Evolutionary conservation across 2,329 filamentous ascomycete genomes (phyloP), one percentile per base, ranked within the genome.

Genomic region (Nothomitra cinnamomea): DNA sequence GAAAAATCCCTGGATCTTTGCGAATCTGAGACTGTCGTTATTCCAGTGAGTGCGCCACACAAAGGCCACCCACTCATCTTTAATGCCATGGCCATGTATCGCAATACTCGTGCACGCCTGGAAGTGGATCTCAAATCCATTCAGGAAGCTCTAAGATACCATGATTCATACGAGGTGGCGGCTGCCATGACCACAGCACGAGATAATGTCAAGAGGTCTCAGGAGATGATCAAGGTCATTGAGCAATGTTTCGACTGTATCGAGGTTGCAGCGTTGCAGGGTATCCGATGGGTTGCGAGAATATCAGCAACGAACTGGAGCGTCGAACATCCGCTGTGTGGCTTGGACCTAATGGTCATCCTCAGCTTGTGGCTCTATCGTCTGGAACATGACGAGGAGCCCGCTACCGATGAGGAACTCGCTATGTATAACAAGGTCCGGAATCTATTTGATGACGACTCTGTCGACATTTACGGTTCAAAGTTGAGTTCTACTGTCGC

Each of bases 301-400:
- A 95, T 90, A 21, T 95, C 89, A 48, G 88, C 92, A 21, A 95
- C 92, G 48, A 96, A 96, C 70, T 98, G 92, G 92, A 96, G 90
- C 67, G 87, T 96, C 57, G 92, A 98, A 72, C 90, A 98, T 67
- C 89, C 92, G 52, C 81, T 98, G 55, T 95, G 89, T 64, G 90
- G 90, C 58, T 80, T 98, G 72, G 92, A 98, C 68, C 77, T 96
- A 60, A 95, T 98, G 80, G 92, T 96, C 67, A 92, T 95, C 61
- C 82, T 98, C 61, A 95, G 87, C 63, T 76, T 96, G 60, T 98
- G 92, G 92, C 83, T 98, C 62, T 96, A 95, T 74, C 88, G 89
- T 71, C 83, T 98, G 74, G 92, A 98, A 83, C 89, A 96, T 72
- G 92, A 98, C 73, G 89, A 94, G 59, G 90, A 96, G 72, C 82